These are phyloP conservation scores for Hibiscus trionum DNA, from an alignment of 345 rosid genomes.

Conservation along the genomic window DNA sequence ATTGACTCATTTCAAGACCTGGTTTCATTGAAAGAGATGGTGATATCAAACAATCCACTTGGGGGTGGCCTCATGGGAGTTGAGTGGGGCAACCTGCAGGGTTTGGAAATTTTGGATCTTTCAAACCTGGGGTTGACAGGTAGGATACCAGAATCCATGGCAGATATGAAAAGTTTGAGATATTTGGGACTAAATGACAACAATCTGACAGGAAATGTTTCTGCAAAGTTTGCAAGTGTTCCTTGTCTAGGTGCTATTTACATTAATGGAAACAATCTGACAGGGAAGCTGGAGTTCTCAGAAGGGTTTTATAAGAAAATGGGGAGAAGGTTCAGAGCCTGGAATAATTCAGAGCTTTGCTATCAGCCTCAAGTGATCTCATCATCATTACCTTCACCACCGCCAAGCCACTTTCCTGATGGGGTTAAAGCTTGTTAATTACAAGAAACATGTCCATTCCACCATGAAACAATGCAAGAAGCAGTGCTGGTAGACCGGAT, in stretches of 20 bases:
- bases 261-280: constrained; percentile 65
- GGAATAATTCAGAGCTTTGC: constrained; percentile 78
- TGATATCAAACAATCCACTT: constrained; percentile 50
- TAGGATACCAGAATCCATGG: constrained; percentile 48
- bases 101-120: constrained; percentile 57
- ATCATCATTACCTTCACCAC: not conserved
- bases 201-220: constrained; percentile 46
- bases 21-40: constrained; percentile 54
- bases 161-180: constrained; percentile 56
- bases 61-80: constrained; percentile 42
- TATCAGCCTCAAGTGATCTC: constrained; percentile 10
- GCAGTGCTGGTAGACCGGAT: not conserved
- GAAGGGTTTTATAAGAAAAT: constrained; percentile 46
- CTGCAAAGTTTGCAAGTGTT: constrained; percentile 47
- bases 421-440: constrained; percentile 7
- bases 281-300: constrained; percentile 65
- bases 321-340: constrained; percentile 75
- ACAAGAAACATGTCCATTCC: not conserved
- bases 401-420: not conserved
- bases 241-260: constrained; percentile 56
- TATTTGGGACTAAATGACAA: constrained; percentile 65
- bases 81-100: constrained; percentile 48
- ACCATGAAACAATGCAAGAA: not conserved
- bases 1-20: constrained; percentile 44
- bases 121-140: constrained; percentile 43